Conservation (phyloP, 2,329 filamentous ascomycete species). For the Dryadomyces sulphureus region DNA sequence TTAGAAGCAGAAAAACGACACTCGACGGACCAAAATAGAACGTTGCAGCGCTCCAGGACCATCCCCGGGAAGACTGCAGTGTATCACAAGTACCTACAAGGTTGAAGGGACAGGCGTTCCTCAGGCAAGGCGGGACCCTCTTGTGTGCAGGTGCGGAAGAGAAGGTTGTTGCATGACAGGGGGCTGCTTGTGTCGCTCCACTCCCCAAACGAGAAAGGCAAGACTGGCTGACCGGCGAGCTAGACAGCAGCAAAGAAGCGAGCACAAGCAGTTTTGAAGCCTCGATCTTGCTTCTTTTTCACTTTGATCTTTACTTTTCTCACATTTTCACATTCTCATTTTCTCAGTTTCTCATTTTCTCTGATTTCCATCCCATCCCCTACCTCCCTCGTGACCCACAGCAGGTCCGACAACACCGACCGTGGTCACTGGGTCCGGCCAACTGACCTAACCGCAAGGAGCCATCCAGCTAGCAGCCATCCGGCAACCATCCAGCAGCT, state of each 20-base stretch:
- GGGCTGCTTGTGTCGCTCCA: background rate
- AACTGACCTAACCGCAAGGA: no score
- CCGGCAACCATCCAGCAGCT: no score
- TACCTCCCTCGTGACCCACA: background rate
- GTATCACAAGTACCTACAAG: no score
- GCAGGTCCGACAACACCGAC: background rate
- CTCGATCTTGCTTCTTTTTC: no score
- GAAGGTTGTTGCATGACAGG: background rate
- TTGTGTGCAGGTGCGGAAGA: background rate
- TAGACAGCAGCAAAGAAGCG: background rate
- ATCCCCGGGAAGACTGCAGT: background rate
- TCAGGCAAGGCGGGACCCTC: background rate
- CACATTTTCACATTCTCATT: no score
- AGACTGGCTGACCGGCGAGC: background rate
- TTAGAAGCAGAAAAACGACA: background rate
- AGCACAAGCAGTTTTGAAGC: no score
- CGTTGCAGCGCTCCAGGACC: background rate
- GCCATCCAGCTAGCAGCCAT: no score
- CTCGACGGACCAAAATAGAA: background rate
- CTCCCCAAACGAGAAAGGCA: background rate
- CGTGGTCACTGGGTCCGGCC: no score
- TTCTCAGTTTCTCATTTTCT: no score
- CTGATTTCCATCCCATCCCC: background rate
- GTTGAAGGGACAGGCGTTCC: background rate
- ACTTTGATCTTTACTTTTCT: no score